Evolutionary conservation across 2,329 filamentous ascomycete genomes (phyloP), one percentile per base, ranked within the genome.

Genomic region (Colletotrichum sp.): DNA sequence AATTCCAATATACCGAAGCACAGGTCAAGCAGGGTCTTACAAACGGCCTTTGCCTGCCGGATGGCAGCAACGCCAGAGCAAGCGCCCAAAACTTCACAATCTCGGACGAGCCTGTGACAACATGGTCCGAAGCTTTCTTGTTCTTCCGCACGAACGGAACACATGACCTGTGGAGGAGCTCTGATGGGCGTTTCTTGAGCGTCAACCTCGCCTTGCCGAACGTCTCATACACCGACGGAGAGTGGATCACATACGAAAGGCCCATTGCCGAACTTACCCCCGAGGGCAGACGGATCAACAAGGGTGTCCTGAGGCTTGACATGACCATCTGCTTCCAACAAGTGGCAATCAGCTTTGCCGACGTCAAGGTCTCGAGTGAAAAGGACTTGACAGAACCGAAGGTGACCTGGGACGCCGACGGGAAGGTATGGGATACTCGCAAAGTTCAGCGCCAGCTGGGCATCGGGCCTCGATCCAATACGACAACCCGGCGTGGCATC

Each of bases 271-370:
- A 55, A 8, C 52, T 55, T 9, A 18, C 32, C 1, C 75, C 21
- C n/a, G 67, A 36, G 60, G 71, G 62, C 5, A 21, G 28, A 24
- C 57, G 26, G 44, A 32, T 77, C n/a, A 26, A 60, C 1, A 75
- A 71, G 32, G 78, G 77, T 8, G 69, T 49, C 4, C n/a, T 78
- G 59, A 70, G 64, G 16, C 59, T 78, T 9, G 76, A 77, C 63
- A 69, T 74, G 52, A 77, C 77, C 8, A 30, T 78, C 8, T 79
- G 75, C n/a, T 78, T 79, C 66, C 77, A 79, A 30, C 76, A 79
- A 28, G 30, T 73, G 4, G 67, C 77, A 0, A 55, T 78, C 44
- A 78, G 79, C 63, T 64, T 72, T 9, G 79, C 79, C 12, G 60
- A 79, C 3, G 77, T 79, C n/a, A 55, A 78, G 34, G 44, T 80